Conservation (phyloP, 768 basidiomycete species). For the Leccinum sublutescens region DNA sequence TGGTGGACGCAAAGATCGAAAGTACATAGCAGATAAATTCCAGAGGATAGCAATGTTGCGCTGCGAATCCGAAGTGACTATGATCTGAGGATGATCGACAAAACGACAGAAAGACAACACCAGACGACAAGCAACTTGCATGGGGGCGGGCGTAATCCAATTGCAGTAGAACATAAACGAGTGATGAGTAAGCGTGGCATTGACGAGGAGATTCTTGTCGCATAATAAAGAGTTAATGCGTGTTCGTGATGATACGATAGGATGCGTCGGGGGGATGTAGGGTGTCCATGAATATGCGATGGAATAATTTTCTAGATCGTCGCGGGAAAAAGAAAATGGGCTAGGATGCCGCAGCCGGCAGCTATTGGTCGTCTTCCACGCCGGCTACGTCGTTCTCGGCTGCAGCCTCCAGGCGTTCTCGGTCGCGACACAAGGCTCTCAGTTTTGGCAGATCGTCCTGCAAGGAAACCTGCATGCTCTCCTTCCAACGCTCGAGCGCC, state of each 20-base stretch:
- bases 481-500: conserved; percentile 76
- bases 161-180: conserved; percentile 23
- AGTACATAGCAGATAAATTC: conserved; percentile 25
- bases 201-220: conserved; percentile 26
- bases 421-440: conserved; percentile 22
- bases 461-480: conserved; percentile 58
- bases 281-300: conserved; percentile 29
- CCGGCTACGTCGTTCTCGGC: conserved; percentile 11
- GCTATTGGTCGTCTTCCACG: conserved; percentile 14
- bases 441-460: conserved; percentile 50
- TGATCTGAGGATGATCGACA: conserved; percentile 15
- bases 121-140: conserved; percentile 5
- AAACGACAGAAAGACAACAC: conserved; percentile 17
- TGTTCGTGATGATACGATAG: conserved; percentile 18
- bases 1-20: conserved; percentile 22
- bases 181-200: conserved; percentile 10
- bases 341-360: background rate
- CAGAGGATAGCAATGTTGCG: conserved; percentile 20
- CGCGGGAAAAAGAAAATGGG: background rate
- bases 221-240: conserved; percentile 28
- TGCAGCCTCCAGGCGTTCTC: conserved; percentile 14
- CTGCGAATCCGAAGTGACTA: conserved; percentile 4
- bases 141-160: conserved; percentile 11
- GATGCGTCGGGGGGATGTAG: conserved; percentile 24
- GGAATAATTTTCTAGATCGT: conserved; percentile 23